Evolutionary conservation across 2,329 filamentous ascomycete species (phyloP).

Genomic region (Pseudogymnoascus sp.): DNA sequence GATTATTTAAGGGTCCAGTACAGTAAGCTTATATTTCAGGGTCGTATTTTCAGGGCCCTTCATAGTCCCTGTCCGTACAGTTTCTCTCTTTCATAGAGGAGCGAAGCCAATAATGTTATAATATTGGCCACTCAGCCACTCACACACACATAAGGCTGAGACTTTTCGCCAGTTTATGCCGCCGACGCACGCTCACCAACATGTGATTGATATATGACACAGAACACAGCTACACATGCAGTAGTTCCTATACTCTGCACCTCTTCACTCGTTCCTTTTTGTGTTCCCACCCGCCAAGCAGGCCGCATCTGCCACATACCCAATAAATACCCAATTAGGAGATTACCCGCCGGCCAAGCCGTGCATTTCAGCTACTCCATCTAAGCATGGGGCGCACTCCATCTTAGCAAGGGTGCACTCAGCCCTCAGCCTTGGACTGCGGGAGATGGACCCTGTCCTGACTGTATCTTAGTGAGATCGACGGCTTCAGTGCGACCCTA

Average conservation of each 20-base stretch:
- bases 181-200: not conserved
- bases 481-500: not conserved
- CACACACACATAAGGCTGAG: not conserved
- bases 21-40: not conserved
- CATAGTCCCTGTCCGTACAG: not conserved
- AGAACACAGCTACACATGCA: not conserved
- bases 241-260: not conserved
- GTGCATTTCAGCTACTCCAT: not conserved
- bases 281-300: not conserved
- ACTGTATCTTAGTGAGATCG: slow-evolving; percentile 2
- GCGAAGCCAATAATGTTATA: not conserved
- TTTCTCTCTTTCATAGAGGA: too few species aligned
- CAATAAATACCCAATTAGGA: not conserved
- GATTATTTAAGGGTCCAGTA: not conserved
- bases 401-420: not conserved
- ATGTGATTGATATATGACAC: not conserved
- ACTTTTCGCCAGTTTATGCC: not conserved
- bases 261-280: not conserved
- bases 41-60: not conserved
- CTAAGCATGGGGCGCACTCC: not conserved
- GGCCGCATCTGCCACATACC: not conserved
- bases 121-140: not conserved
- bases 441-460: not conserved
- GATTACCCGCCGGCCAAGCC: not conserved
- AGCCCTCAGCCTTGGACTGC: not conserved